Base-by-base conservation (phyloP, 768 basidiomycete species). In the Xerocomellus chrysenteron region DNA sequence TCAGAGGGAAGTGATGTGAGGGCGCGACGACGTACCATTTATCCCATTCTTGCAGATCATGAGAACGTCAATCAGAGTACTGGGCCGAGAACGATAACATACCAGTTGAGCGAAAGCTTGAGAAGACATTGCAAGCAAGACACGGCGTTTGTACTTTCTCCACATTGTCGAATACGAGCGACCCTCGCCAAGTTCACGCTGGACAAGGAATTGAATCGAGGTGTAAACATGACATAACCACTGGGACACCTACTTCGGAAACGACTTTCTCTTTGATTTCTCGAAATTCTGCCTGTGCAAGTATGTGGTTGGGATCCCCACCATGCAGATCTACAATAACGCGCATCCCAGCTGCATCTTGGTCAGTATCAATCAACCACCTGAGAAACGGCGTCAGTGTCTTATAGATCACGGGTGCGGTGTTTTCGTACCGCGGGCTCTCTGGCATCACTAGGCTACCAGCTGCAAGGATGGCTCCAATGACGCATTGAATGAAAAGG, bases 51-150 rank as follows among this genome's bases (percentile, higher is more conserved):
- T 58, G 28, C 17, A 19, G 45, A 41, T 30, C 24, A 50, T 32
- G 39, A 35, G 43, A 26, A 59, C 13, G 17, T 59, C 46, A 59
- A 43, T 40, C 47, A 36, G 14, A 33, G 32, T 24, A 24, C 5
- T 21, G 33, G 16, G 13, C 39, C 4, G 21, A 47, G n/a, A 36
- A 52, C 30, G 24, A 14, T 35, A 40, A 79, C 91, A 57, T 60
- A 93, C 94, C 67, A 97, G 76, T 68, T 97, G 95, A 42, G 95
- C 95, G 73, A 97, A 96, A 41, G 92, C 90, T 71, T 97, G 95
- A 53, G 92, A 92, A 19, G 90, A 92, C 92, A 95, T 95, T 16
- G 95, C 95, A 45, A 98, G 82, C 59, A 97, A 69, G 12, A 98
- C 94, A 35, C 94, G 80, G 32, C 87, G 85, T 65, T 88, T 88